Base-by-base conservation (phyloP, 345 rosid genomes). In the Acer saccharum region DNA sequence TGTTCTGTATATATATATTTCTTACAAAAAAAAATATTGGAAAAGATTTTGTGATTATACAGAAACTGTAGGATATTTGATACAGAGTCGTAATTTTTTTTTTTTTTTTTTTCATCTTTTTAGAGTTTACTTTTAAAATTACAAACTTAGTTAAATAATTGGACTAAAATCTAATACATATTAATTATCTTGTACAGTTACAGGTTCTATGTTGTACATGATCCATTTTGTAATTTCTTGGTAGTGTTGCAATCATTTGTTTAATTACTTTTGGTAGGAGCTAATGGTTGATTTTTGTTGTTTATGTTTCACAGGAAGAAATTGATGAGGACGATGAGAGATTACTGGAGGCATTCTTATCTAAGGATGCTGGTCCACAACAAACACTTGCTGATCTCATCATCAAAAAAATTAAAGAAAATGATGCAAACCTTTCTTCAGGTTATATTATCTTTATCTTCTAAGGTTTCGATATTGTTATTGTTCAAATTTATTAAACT, bases 321-420 rank as follows among this genome's bases (percentile, higher is more conserved):
- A 87, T 94, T 60, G 85, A 89, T 76, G 97, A 92, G 81, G 90
- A 89, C 6, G 98, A 96, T 50, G 98, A 92, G 90, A 88, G 84
- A 85, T 74, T 94, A 79, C 86, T 94, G 63, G 98, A 92, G 80
- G 87, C 97, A 35, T 94, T 96, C 80, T 80, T 92, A 14, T 88
- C 87, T 0, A 92, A 90, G 87, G 86, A 88, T 64, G 89, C 92
- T 11, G 88, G 87, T 80, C 91, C 88, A 6, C 93, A 89, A 10
- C 88, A 80, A 43, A 94, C 97, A 3, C 98, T 96, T 18, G 88
- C 98, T 0, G 98, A 94, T 43, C 77, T 94, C 72, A 96, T 96
- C 54, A 85, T 89, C 54, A 83, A 84, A 52, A 92, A 89, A 78
- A 86, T 94, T 44, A 92, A 90, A 88, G 87, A 88, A 63, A 83